Percentiles rank a stretch among this genome's conserved stretches.
Conservation (phyloP, 192 early-diverging fungal species). For the Thoreauomyces humboldtii region DNA sequence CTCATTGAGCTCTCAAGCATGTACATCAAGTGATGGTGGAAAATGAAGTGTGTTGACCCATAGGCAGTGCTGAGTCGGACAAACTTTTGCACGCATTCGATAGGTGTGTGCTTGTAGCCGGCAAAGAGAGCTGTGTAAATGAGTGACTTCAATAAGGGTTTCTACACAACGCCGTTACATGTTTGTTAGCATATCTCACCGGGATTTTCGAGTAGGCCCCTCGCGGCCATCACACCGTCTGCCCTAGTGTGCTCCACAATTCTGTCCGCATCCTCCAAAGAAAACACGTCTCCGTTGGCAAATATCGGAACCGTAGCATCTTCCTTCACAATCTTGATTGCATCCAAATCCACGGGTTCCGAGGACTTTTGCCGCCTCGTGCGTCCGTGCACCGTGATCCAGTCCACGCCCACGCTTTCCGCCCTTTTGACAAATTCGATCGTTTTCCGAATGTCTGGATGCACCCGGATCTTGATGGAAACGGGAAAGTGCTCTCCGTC, state of each 20-base stretch:
- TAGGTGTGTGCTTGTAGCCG: conserved; percentile 73
- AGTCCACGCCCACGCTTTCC: conserved; percentile 83
- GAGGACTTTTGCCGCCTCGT: conserved; percentile 77
- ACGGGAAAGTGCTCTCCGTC: conserved; percentile 56
- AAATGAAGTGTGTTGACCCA: conserved; percentile 80
- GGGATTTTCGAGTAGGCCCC: conserved; percentile 89
- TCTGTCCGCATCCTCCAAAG: conserved; percentile 66
- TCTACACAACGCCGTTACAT: background rate
- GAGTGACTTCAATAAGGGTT: background rate
- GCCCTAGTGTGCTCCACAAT: conserved; percentile 76
- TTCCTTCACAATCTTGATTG: conserved; percentile 80
- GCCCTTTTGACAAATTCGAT: conserved; percentile 83
- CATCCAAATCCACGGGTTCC: conserved; percentile 77
- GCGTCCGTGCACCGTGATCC: conserved; percentile 86
- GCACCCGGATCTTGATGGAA: conserved; percentile 83
- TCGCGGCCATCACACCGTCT: conserved; percentile 89
- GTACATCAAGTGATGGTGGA: conserved; percentile 95
- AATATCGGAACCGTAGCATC: conserved; percentile 75
- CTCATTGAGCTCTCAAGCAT: conserved; percentile 88
- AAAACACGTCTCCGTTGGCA: conserved; percentile 86
- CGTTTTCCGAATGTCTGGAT: conserved; percentile 70
- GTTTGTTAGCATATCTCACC: conserved; percentile 7
- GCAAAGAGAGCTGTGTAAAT: conserved; percentile 71
- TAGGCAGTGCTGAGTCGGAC: conserved; percentile 58
- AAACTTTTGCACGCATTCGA: conserved; percentile 69